Conservation (phyloP, 768 basidiomycete species). For the Boletus huronensis region DNA sequence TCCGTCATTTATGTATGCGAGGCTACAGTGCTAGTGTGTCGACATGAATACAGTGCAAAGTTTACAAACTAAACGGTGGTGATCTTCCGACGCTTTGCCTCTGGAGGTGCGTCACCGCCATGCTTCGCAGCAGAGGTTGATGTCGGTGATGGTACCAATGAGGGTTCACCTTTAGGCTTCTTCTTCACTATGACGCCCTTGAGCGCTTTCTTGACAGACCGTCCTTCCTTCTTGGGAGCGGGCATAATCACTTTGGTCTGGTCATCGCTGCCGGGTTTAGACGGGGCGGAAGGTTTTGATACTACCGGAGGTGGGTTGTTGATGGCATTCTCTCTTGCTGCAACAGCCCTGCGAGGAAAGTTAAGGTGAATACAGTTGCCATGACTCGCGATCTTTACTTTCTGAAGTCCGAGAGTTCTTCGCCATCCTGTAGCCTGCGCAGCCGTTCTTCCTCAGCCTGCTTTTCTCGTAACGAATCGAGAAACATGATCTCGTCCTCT, state of each 20-base stretch:
- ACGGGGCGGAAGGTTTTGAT: slow-evolving; percentile 28
- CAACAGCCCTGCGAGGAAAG: slow-evolving; percentile 51
- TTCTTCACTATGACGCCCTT: slow-evolving; percentile 84
- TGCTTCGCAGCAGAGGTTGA: slow-evolving; percentile 20
- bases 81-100: slow-evolving; percentile 60
- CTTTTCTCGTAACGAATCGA: slow-evolving; percentile 76
- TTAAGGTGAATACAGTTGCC: slow-evolving; percentile 8
- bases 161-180: slow-evolving; percentile 45
- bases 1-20: slow-evolving; percentile 5
- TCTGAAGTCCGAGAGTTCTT: slow-evolving; percentile 75
- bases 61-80: slow-evolving; percentile 29
- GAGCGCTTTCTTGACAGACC: slow-evolving; percentile 50
- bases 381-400: slow-evolving; percentile 46
- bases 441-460: slow-evolving; percentile 73
- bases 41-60: slow-evolving; percentile 11
- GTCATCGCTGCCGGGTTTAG: slow-evolving; percentile 30
- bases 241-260: slow-evolving; percentile 29
- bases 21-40: slow-evolving; percentile 7
- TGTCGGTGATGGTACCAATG: slow-evolving; percentile 18
- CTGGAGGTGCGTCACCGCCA: slow-evolving; percentile 33
- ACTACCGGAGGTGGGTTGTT: slow-evolving; percentile 38
- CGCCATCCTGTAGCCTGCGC: slow-evolving; percentile 70
- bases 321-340: slow-evolving; percentile 57
- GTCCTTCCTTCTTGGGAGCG: slow-evolving; percentile 53
- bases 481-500: slow-evolving; percentile 87